Base-by-base conservation (phyloP, 495 filamentous ascomycete genomes). In the Cairneyella variabilis region DNA sequence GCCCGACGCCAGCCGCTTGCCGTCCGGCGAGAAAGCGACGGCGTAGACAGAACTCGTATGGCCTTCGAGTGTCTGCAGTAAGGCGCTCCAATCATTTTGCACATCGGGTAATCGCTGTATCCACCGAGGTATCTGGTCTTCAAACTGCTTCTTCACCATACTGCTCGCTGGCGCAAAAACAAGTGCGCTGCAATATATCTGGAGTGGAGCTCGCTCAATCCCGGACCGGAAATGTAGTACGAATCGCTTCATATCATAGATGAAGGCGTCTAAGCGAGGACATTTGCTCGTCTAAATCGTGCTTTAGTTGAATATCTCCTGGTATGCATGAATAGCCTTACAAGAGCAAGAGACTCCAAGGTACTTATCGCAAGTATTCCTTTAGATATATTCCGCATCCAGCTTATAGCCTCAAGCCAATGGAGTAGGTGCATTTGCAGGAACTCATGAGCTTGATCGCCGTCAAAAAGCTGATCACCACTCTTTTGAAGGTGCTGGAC, bases 371-470 rank as follows among this genome's bases (percentile, higher is more conserved):
- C 25, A 52, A 32, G 48, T 43, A 47, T 40, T 4, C 53, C 45
- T 30, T 55, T 44, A 2, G 52, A 49, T 2, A 14, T 47, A 9
- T 54, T 54, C 39, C 30, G 8, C 20, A 54, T 47, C 3, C 16
- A 16, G 26, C 53, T 40, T 8, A 56, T 26, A n/a, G 53, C 44
- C 30, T 49, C 49, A 44, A 44, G 37, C 48, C 48, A 52, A 26
- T 43, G 49, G 17, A 52, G 17, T n/a, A 30, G 20, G 27, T 56
- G 53, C 25, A 12, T 37, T 25, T 42, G 53, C 1, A 56, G 28
- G 32, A 56, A 56, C 21, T 39, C 5, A 42, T 51, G 30, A 17
- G 42, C 36, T 25, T 51, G 53, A 21, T 42, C n/a, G n/a, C n/a
- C 39, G 20, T 56, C 34, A 42, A 26, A 23, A 18, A 52, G 37